Percentiles rank a stretch among this genome's conserved stretches.
These are phyloP conservation scores for Verticillium zaregamsianum DNA, from an alignment of 2,329 filamentous ascomycete species.

Conservation along the genomic window DNA sequence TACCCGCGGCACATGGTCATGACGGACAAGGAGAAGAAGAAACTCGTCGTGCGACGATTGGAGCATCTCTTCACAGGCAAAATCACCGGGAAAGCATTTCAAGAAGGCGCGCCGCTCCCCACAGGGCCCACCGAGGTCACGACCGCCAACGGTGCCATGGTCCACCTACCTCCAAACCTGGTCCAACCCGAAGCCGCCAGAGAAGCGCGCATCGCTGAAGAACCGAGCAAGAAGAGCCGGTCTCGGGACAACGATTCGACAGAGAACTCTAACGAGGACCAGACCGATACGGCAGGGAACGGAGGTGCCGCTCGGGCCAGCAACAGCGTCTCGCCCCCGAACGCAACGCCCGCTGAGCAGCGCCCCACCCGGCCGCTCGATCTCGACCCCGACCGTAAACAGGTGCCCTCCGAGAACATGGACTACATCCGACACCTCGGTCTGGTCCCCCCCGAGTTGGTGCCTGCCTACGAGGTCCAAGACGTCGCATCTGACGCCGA, in stretches of 20 bases:
- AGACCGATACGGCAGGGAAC: conserved; percentile 37
- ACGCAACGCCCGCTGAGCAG: conserved; percentile 55
- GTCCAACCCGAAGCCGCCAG: conserved; percentile 29
- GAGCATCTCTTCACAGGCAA: conserved; percentile 82
- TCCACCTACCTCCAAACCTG: conserved; percentile 31
- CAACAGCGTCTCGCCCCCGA: conserved; percentile 36
- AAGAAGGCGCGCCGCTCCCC: neutral
- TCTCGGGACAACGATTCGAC: conserved; percentile 39
- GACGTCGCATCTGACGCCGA: conserved; percentile 60
- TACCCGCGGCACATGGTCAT: conserved; percentile 58
- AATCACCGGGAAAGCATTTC: conserved; percentile 16
- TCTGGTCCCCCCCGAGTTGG: conserved; percentile 54
- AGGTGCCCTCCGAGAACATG: conserved; percentile 73
- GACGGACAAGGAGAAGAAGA: conserved; percentile 72
- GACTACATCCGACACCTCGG: conserved; percentile 74
- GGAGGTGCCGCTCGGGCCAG: conserved; percentile 21
- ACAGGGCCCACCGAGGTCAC: conserved; percentile 16
- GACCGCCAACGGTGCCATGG: conserved; percentile 15
- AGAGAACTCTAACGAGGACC: conserved; percentile 45
- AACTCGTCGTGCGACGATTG: conserved; percentile 68
- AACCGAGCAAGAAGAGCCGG: conserved; percentile 30
- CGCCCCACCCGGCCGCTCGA: conserved; percentile 73
- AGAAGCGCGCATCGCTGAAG: conserved; percentile 43
- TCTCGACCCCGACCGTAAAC: conserved; percentile 72
- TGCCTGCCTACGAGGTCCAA: conserved; percentile 33